Percentiles rank a stretch among this genome's conserved stretches.
Evolutionary conservation across 352 stramenopile species (phyloP).

Genomic region (Phytophthora megakarya): DNA sequence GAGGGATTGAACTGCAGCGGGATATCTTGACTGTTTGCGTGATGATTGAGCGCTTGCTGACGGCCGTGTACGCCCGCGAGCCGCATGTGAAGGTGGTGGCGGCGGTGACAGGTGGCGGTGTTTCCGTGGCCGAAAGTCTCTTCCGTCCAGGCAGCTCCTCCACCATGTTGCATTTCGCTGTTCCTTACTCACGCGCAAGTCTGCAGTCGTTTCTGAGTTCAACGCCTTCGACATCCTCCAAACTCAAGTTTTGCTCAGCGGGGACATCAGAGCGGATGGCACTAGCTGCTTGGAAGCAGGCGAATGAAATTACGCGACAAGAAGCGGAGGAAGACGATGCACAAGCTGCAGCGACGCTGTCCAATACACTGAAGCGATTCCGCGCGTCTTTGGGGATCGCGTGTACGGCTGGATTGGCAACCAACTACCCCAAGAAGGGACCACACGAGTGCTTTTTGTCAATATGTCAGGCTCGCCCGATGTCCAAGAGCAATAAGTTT

Average conservation of each 20-base stretch:
- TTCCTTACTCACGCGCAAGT: conserved; percentile 71
- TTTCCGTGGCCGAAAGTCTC: conserved; percentile 47
- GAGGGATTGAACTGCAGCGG: too few relatives aligned
- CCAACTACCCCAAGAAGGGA: conserved; percentile 62
- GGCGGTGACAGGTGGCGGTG: conserved; percentile 61
- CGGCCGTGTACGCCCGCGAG: conserved; percentile 60
- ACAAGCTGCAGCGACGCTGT: conserved; percentile 24
- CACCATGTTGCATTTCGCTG: conserved; percentile 70
- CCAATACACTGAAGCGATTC: conserved; percentile 43
- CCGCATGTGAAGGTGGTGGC: conserved; percentile 59
- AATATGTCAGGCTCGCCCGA: conserved; percentile 40
- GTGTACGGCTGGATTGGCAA: conserved; percentile 74
- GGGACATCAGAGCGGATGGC: conserved; percentile 75
- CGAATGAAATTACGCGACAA: conserved; percentile 41
- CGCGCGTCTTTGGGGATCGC: conserved; percentile 56
- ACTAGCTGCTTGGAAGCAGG: conserved; percentile 52
- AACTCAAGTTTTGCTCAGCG: conserved; percentile 53
- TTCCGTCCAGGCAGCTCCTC: conserved; percentile 67
- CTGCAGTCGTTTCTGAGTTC: conserved; percentile 56
- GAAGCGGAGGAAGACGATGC: conserved; percentile 37
- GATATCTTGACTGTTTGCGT: too few relatives aligned
- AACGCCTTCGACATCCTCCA: conserved; percentile 12
- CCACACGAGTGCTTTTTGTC: conserved; percentile 76
- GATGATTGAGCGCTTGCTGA: conserved; percentile 55
- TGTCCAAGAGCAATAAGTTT: conserved; percentile 11